phyloP scores from a whole-genome alignment of 352 stramenopile species.

The Globisporangium okanoganense region DNA sequence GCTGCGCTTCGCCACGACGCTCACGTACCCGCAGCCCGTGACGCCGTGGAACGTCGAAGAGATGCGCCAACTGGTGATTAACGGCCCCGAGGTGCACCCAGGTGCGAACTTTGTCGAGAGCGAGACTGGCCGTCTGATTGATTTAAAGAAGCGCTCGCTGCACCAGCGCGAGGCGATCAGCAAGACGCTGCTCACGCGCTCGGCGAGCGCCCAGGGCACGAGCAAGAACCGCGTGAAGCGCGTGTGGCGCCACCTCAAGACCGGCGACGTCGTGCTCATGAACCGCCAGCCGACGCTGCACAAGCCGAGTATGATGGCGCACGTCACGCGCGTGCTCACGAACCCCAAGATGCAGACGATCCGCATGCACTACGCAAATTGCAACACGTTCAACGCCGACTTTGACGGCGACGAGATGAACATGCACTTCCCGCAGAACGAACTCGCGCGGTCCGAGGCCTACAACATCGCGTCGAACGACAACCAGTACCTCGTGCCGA shows the following conservation, averaged over 20 bases:
- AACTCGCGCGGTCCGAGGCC: slow-evolving; percentile 96
- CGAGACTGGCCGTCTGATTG: slow-evolving; percentile 90
- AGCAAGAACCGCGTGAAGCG: slow-evolving; percentile 91
- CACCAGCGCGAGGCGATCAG: slow-evolving; percentile 95
- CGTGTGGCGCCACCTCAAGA: slow-evolving; percentile 97
- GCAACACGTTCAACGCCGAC: slow-evolving; percentile 99
- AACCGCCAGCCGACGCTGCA: slow-evolving; percentile 99
- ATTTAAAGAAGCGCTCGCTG: slow-evolving; percentile 92
- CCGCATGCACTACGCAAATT: slow-evolving; percentile 99
- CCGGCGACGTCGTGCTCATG: slow-evolving; percentile 98
- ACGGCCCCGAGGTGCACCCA: slow-evolving; percentile 95
- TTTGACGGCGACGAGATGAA: slow-evolving; percentile 99
- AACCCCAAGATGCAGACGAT: slow-evolving; percentile 98
- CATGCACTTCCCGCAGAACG: slow-evolving; percentile 99
- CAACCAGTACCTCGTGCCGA: slow-evolving; percentile 98
- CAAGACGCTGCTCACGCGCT: slow-evolving; percentile 92
- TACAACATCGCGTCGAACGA: slow-evolving; percentile 98
- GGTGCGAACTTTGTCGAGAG: slow-evolving; percentile 98
- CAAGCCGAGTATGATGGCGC: slow-evolving; percentile 99
- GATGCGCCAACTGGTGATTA: slow-evolving; percentile 96
- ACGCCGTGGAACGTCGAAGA: slow-evolving; percentile 97
- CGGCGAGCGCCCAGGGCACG: slow-evolving; percentile 66
- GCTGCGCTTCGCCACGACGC: slow-evolving; percentile 95
- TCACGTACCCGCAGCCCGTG: slow-evolving; percentile 98
- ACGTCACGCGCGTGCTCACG: slow-evolving; percentile 96